These are phyloP conservation scores for Wickerhamiella vanderwaltii DNA, from an alignment of 805 yeast species.

Conservation along the genomic window DNA sequence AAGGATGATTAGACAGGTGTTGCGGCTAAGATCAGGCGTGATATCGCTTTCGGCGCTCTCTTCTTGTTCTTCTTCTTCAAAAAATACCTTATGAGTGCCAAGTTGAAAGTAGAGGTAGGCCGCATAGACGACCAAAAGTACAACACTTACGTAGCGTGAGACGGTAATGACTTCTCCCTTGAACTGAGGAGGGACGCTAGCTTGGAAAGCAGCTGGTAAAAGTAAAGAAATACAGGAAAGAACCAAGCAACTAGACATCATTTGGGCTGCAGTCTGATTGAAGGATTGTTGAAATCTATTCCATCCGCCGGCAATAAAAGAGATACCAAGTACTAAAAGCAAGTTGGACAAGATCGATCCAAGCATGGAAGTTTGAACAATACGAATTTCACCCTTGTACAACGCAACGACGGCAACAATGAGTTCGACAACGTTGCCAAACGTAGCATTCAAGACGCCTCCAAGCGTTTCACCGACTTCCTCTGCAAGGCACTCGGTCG, in stretches of 20 bases:
- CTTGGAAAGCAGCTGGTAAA: constrained; percentile 89
- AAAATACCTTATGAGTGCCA: constrained; percentile 67
- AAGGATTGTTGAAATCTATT: constrained; percentile 76
- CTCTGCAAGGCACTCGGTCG: constrained; percentile 84
- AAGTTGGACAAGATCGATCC: constrained; percentile 87
- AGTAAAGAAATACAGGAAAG: constrained; percentile 78
- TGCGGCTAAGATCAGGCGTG: constrained; percentile 41
- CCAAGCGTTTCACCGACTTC: constrained; percentile 88
- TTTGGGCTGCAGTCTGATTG: constrained; percentile 95
- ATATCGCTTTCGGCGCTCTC: constrained; percentile 24
- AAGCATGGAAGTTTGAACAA: constrained; percentile 95
- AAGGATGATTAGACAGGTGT: constrained; percentile 43
- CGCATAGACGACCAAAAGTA: constrained; percentile 63
- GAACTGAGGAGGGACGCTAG: constrained; percentile 38
- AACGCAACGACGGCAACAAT: constrained; percentile 89
- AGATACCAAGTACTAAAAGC: constrained; percentile 85
- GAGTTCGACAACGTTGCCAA: constrained; percentile 95
- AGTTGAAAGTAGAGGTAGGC: constrained; percentile 79
- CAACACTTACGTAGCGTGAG: constrained; percentile 76
- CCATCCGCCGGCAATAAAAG: constrained; percentile 87
- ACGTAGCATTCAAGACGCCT: constrained; percentile 88
- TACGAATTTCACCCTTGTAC: constrained; percentile 71
- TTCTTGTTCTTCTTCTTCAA: constrained; percentile 42
- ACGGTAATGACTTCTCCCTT: constrained; percentile 48
- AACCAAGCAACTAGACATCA: constrained; percentile 90